Evolutionary conservation across 352 stramenopile species (phyloP), one percentile per base, ranked within the genome.

Genomic region (Pythium pyrilobum): DNA sequence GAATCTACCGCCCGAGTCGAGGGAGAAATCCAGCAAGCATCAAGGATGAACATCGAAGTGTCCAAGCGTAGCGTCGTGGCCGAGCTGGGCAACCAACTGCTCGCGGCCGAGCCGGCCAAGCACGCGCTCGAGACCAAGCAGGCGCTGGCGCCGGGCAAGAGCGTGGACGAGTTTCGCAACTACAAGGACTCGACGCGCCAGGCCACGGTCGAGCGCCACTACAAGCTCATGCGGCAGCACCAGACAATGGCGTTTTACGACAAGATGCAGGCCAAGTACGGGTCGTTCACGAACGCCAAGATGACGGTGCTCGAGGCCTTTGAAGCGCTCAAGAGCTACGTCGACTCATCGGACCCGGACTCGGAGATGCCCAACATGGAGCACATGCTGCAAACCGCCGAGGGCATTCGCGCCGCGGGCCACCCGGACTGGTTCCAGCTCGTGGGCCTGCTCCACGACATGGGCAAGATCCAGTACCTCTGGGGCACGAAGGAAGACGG

Each of bases 381-480:
- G 52, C 92, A 98, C 74, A 89, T 96, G 62, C 69, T 98, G n/a
- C 92, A 98, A 69, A 98, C 92, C 9, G 92, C 92, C 2, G 92
- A 98, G 69, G 87, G 84, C 6, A 97, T 98, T 43, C 81, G 92
- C 28, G 75, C 73, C 15, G 87, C 87, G 0, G 82, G 79, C 15
- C 87, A 97, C 63, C 89, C 89, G 3, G 92, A 98, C 42, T 97
- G 89, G 92, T 80, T 98, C 44, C 85, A 97, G 62, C 72, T 98
- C 34, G 81, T 92, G 3, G 92, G 92, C 0, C 59, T 98, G 15
- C 63, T 98, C 27, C 92, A 98, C 63, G 92, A 98, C 66, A 95
- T 98, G 82, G 89, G 89, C 47, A 97, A 98, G 68, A 97, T 97
- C 57, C 92, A 97, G 81, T 97, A 96, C 63, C 71, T 97, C 5